These are phyloP conservation scores for Alternaria burnsii DNA, from an alignment of 2,329 filamentous ascomycete genomes.

Conservation along the genomic window DNA sequence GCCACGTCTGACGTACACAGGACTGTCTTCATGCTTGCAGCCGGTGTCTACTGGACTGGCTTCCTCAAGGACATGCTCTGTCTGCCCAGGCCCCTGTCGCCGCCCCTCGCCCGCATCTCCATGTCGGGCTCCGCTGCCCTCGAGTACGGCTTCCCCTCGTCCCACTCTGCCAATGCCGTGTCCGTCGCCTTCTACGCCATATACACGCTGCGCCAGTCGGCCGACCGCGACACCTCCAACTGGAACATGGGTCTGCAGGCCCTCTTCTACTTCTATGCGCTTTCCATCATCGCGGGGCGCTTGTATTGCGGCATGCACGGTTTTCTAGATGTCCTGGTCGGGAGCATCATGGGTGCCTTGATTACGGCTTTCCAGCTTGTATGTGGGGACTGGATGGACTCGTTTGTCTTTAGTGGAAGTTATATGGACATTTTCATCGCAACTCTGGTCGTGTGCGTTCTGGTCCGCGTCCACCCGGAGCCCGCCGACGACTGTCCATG, in stretches of 20 bases:
- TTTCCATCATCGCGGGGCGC: constrained; percentile 88
- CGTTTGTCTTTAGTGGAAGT: constrained; percentile 65
- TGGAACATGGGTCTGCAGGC: constrained; percentile 70
- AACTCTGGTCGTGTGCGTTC: constrained; percentile 71
- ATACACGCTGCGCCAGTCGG: constrained; percentile 71
- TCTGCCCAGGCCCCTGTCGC: constrained; percentile 88
- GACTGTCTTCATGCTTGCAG: constrained; percentile 68
- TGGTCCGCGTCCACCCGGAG: constrained; percentile 91
- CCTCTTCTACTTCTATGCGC: constrained; percentile 82
- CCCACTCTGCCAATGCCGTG: constrained; percentile 95
- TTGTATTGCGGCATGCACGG: constrained; percentile 99
- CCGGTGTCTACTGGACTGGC: constrained; percentile 75
- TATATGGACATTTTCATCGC: constrained; percentile 72
- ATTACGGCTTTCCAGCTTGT: constrained; percentile 65
- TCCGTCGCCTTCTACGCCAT: constrained; percentile 89
- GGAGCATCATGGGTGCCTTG: constrained; percentile 76
- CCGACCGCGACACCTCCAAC: constrained; percentile 67
- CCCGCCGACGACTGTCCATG: constrained; percentile 97
- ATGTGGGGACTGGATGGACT: constrained; percentile 69
- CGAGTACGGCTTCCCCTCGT: constrained; percentile 97
- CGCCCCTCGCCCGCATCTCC: constrained; percentile 90
- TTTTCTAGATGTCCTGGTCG: constrained; percentile 87
- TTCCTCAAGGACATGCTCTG: constrained; percentile 95
- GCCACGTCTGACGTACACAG: constrained; percentile 34
- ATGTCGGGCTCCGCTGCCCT: constrained; percentile 96